Evolutionary conservation across 140 eudicot species (phyloP).

Genomic region (Oenanthe javanica): DNA sequence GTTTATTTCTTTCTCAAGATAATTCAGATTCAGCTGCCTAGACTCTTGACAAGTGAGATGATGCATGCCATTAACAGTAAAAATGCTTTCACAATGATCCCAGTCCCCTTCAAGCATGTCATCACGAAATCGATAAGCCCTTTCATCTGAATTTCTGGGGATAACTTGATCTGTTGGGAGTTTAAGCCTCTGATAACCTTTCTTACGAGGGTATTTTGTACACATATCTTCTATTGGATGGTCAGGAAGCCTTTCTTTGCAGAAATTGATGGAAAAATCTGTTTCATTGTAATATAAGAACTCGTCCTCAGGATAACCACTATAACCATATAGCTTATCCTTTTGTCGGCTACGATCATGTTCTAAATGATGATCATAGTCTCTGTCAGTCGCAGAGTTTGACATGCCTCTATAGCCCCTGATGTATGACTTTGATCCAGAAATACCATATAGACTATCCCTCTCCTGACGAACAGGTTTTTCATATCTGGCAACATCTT

Average conservation of each 20-base stretch:
- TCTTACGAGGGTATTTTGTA: slow-evolving; percentile 15
- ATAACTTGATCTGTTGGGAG: slow-evolving; percentile 16
- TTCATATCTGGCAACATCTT: slow-evolving; percentile 31
- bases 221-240: slow-evolving; percentile 9
- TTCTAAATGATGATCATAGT: slow-evolving; percentile 19
- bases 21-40: slow-evolving; percentile 14
- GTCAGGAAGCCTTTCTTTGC: slow-evolving; percentile 20
- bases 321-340: slow-evolving; percentile 22
- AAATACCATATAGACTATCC: slow-evolving; percentile 7
- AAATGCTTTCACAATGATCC: slow-evolving; percentile 22
- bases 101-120: slow-evolving; percentile 23
- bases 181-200: slow-evolving; percentile 18
- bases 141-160: slow-evolving; percentile 22
- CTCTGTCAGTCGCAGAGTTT: slow-evolving; percentile 18
- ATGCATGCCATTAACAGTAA: slow-evolving; percentile 16
- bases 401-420: slow-evolving; percentile 19
- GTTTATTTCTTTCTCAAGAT: slow-evolving; percentile 15
- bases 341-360: slow-evolving; percentile 16
- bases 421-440: slow-evolving; percentile 12
- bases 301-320: slow-evolving; percentile 26
- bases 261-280: slow-evolving; percentile 16
- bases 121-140: slow-evolving; percentile 19
- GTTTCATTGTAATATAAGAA: slow-evolving; percentile 16
- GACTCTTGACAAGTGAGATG: slow-evolving; percentile 16
- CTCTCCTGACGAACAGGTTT: slow-evolving; percentile 15